A percentile compares a stretch with the other conserved stretches of the same genome.
Evolutionary conservation across 2,329 filamentous ascomycete genomes (phyloP).

Genomic region (Hortaea sp.): DNA sequence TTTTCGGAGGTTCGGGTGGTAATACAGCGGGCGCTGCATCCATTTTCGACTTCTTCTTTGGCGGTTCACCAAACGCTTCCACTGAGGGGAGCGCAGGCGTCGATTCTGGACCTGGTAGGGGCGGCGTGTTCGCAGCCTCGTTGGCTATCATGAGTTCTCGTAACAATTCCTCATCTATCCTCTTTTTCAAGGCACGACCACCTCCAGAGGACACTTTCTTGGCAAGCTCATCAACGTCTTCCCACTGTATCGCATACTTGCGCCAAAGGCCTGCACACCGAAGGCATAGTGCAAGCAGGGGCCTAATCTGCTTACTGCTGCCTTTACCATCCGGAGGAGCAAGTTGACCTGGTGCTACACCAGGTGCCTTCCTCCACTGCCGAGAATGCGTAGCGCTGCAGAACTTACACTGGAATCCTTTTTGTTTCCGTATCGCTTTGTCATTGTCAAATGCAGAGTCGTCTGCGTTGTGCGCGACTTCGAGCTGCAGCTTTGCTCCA

Average conservation of each 20-base stretch:
- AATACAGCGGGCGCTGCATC: constrained; percentile 21
- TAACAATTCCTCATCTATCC: constrained; percentile 85
- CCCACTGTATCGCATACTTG: constrained; percentile 91
- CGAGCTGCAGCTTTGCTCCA: constrained; percentile 71
- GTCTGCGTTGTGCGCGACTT: constrained; percentile 83
- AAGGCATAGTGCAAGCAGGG: constrained; percentile 74
- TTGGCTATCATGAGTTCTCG: constrained; percentile 60
- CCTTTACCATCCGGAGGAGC: constrained; percentile 58
- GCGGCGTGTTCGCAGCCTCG: constrained; percentile 31
- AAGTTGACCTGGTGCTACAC: constrained; percentile 59
- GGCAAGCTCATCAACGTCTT: constrained; percentile 80
- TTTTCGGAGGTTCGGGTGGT: constrained; percentile 37
- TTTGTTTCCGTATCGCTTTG: constrained; percentile 71
- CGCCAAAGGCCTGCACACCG: constrained; percentile 91
- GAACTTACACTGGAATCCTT: constrained; percentile 87
- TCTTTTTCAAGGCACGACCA: constrained; percentile 74
- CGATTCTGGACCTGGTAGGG: constrained; percentile 11
- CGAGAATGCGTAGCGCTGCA: constrained; percentile 69
- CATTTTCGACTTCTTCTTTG: constrained; percentile 51
- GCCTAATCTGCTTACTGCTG: constrained; percentile 52
- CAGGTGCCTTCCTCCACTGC: constrained; percentile 86
- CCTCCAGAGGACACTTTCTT: constrained; percentile 80
- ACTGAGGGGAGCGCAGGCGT: constrained; percentile 12
- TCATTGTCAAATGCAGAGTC: constrained; percentile 91
- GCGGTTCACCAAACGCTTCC: constrained; percentile 35